phyloP scores from a whole-genome alignment of 225 moss, liverwort and hornwort species.

The Bryoerythrophyllum caledonicum region DNA sequence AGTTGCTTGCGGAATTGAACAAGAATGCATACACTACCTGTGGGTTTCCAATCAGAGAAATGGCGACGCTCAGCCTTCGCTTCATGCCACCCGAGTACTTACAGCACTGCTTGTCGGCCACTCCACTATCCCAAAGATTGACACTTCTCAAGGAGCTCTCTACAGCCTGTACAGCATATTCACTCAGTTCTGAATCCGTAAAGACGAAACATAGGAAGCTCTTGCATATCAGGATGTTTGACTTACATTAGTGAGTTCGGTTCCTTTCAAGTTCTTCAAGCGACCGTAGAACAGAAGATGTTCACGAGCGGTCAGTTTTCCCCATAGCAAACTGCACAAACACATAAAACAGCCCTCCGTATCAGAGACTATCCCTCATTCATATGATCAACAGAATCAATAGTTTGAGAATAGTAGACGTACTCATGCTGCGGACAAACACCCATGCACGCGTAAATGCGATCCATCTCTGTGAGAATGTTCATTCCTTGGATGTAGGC shows the following conservation, averaged over 20 bases:
- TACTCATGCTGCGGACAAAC: conserved; percentile 97
- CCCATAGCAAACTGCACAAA: conserved; percentile 79
- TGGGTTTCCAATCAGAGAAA: conserved; percentile 89
- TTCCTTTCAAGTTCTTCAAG: conserved; percentile 85
- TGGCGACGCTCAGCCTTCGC: conserved; percentile 87
- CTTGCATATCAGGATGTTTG: neutral
- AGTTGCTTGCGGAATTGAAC: too few species aligned
- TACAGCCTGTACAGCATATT: conserved; percentile 54
- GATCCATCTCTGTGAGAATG: conserved; percentile 66
- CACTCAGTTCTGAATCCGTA: neutral
- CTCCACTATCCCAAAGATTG: conserved; percentile 75
- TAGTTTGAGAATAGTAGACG: conserved; percentile 8
- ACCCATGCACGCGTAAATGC: conserved; percentile 87
- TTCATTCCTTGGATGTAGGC: conserved; percentile 85
- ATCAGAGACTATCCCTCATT: neutral
- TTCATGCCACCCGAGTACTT: conserved; percentile 95
- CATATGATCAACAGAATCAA: neutral
- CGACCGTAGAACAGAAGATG: conserved; percentile 92
- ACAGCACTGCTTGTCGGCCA: conserved; percentile 69
- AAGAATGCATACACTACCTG: conserved; percentile 28
- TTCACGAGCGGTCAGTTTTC: conserved; percentile 71
- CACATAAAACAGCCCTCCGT: too few species aligned
- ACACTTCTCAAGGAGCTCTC: conserved; percentile 73
- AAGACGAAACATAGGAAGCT: neutral
- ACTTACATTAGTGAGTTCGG: conserved; percentile 55